Base-by-base conservation (phyloP, 176 grass and related monocot species). In the Carex kokanica region DNA sequence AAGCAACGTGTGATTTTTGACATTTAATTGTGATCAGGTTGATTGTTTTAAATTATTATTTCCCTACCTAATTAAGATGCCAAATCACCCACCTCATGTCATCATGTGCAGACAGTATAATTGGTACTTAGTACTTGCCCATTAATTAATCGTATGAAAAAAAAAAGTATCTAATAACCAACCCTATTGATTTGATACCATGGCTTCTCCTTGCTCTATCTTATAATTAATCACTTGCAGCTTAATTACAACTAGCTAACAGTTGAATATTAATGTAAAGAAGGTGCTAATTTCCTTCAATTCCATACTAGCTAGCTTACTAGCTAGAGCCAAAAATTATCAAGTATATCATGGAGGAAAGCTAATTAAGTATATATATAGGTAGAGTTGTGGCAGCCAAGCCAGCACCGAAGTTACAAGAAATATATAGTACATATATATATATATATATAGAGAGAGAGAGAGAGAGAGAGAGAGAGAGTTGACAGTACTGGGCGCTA, bases 21-120 rank as follows among this genome's bases (percentile, higher is more conserved):
- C 41, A 43, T 1, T 27, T 27, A 27, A 27, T 64, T 64, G 13
- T 68, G n/a, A n/a, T n/a, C 64, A 40, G 36, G 5, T 36, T 68
- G 15, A 14, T 10, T 47, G 10, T 51, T 24, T 72, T 20, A n/a
- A 17, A 38, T 21, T 43, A 43, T 41, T 43, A 4, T 20, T 71
- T 71, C 12, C 29, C 29, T 68, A 72, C 68, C 67, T 45, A 71
- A 71, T 71, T 71, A 45, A 41, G 40, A 52, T 51, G n/a, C 70
- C 21, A 51, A 51, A 8, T 74, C 21, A 74, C 20, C 5, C 10
- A 3, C 41, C 9, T 21, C 17, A 10, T 18, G 32, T 41, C 40
- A 21, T 72, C 68, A 47, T 47, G 11, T 49, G 18, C 41, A 12
- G 45, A 49, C 45, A 12, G 45, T 49, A n/a, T n/a, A n/a, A n/a